Percentiles rank a stretch among this genome's conserved stretches.
Conservation (phyloP, 495 filamentous ascomycete genomes). For the Penicillium samsonianum region DNA sequence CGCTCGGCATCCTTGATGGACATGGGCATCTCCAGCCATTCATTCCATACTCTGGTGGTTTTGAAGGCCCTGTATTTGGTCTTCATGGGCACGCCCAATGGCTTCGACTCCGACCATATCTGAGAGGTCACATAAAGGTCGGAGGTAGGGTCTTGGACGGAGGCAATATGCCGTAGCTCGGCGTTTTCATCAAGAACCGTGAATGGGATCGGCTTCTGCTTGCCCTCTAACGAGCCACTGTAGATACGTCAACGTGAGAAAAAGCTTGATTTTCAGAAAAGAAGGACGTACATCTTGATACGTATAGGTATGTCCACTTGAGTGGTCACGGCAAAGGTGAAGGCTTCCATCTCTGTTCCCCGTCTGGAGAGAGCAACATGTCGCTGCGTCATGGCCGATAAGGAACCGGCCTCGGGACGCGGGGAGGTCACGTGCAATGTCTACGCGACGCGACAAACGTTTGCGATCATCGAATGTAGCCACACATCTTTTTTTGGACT, state of each 20-base stretch:
- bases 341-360: slow-evolving; percentile 72
- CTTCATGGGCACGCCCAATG: slow-evolving; percentile 85
- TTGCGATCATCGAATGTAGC: neutral
- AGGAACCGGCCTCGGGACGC: slow-evolving; percentile 5
- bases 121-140: slow-evolving; percentile 93
- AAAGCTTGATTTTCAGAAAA: slow-evolving; percentile 9
- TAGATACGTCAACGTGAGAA: slow-evolving; percentile 19
- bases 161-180: slow-evolving; percentile 81
- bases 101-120: slow-evolving; percentile 94
- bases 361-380: slow-evolving; percentile 5
- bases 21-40: slow-evolving; percentile 90
- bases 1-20: slow-evolving; percentile 76
- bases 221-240: slow-evolving; percentile 85
- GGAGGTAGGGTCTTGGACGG: slow-evolving; percentile 69
- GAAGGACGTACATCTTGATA: slow-evolving; percentile 72
- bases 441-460: slow-evolving; percentile 7
- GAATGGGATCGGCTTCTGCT: slow-evolving; percentile 73
- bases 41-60: slow-evolving; percentile 80
- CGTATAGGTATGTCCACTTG: slow-evolving; percentile 74
- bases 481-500: neutral
- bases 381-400: slow-evolving; percentile 15
- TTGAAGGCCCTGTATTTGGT: slow-evolving; percentile 91
- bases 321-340: slow-evolving; percentile 88
- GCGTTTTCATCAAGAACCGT: slow-evolving; percentile 76
- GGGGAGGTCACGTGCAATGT: slow-evolving; percentile 11